Conservation (phyloP, 192 early-diverging fungal genomes). For the Coemansia sp. region DNA sequence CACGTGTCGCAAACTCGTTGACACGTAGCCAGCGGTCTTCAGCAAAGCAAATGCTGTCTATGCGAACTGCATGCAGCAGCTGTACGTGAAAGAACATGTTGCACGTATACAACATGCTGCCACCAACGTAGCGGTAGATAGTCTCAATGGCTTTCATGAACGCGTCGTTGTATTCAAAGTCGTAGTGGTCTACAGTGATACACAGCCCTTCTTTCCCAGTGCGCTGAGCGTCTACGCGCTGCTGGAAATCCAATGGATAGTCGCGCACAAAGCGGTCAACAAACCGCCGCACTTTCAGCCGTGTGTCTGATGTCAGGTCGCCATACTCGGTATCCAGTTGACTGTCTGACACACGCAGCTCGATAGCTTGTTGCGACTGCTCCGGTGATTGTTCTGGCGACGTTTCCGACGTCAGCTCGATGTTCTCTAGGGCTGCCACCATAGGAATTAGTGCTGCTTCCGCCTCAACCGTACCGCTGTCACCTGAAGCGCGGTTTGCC, state of each 20-base stretch:
- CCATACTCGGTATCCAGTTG: slow-evolving; percentile 29
- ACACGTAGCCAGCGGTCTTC: slow-evolving; percentile 30
- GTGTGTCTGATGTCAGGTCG: slow-evolving; percentile 22
- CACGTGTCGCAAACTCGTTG: slow-evolving; percentile 42
- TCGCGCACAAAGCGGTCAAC: slow-evolving; percentile 27
- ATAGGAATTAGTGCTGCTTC: not conserved
- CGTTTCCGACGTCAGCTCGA: slow-evolving; percentile 17
- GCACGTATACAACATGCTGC: slow-evolving; percentile 25
- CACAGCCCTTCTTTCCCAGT: slow-evolving; percentile 33
- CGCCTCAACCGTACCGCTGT: slow-evolving; percentile 36
- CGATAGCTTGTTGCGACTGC: slow-evolving; percentile 18
- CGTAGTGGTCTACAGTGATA: slow-evolving; percentile 29
- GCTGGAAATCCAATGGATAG: slow-evolving; percentile 37
- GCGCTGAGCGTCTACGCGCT: slow-evolving; percentile 29
- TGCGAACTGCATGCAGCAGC: slow-evolving; percentile 19
- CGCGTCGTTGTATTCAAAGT: slow-evolving; percentile 29
- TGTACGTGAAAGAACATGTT: slow-evolving; percentile 46
- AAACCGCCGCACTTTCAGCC: slow-evolving; percentile 32
- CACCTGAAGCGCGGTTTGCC: slow-evolving; percentile 11
- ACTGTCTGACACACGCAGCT: slow-evolving; percentile 12
- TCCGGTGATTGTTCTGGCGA: slow-evolving; percentile 9
- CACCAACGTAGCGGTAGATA: slow-evolving; percentile 22
- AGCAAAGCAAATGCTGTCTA: slow-evolving; percentile 25
- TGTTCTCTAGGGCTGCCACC: slow-evolving; percentile 5
- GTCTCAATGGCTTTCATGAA: slow-evolving; percentile 32